phyloP scores from a whole-genome alignment of 1,139 yeast genomes.

The Debaryomyces subglobosus region DNA sequence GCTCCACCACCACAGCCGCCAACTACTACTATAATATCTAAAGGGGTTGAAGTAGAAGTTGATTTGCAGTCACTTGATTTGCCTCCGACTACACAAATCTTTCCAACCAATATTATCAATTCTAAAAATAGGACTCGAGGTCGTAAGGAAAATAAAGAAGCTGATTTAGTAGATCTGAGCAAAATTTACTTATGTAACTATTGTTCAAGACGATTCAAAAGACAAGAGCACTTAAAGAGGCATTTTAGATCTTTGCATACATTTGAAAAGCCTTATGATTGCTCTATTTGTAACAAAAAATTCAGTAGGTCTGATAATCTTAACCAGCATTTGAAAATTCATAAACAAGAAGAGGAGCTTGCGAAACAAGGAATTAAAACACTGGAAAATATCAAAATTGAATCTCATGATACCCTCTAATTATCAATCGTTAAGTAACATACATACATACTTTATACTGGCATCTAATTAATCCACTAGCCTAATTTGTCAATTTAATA shows the following conservation, averaged over 20 bases:
- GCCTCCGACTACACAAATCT: constrained; percentile 44
- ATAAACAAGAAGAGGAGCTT: constrained; percentile 43
- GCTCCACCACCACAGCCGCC: background rate
- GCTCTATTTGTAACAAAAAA: constrained; percentile 70
- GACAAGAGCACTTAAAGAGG: constrained; percentile 80
- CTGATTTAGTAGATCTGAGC: constrained; percentile 44
- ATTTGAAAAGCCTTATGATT: constrained; percentile 72
- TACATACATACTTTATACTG: background rate
- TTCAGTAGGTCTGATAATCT: constrained; percentile 78
- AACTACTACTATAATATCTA: constrained; percentile 28
- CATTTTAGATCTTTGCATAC: constrained; percentile 77
- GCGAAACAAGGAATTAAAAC: background rate
- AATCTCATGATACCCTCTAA: background rate
- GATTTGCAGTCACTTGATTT: constrained; percentile 45
- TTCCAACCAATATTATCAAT: constrained; percentile 37
- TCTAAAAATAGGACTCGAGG: constrained; percentile 46
- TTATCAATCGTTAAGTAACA: background rate
- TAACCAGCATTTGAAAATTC: constrained; percentile 76
- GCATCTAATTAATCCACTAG: background rate
- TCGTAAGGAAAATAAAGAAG: constrained; percentile 50
- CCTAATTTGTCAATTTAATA: background rate
- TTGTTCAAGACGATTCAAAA: constrained; percentile 66
- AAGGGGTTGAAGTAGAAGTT: constrained; percentile 45
- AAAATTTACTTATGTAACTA: constrained; percentile 49
- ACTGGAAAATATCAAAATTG: constrained; percentile 3